Percentiles rank a stretch among this genome's conserved stretches.
Conservation (phyloP, 805 yeast species). For the Cyberlindnera nakhonratchasimensis region DNA sequence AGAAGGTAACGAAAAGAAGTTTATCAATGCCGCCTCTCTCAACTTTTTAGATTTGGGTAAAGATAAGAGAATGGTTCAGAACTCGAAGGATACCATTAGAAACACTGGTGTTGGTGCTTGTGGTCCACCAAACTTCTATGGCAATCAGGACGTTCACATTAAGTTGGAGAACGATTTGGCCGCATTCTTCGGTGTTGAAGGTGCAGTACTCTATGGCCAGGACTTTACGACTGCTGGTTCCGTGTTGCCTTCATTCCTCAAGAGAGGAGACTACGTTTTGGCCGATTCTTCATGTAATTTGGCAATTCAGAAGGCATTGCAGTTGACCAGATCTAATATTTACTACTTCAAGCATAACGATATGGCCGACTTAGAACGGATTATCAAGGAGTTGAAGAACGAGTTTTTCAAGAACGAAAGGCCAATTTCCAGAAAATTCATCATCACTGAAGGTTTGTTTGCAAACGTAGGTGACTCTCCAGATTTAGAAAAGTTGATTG, state of each 20-base stretch:
- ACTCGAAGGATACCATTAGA: conserved; percentile 56
- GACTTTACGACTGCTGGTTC: conserved; percentile 84
- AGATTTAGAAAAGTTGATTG: conserved; percentile 62
- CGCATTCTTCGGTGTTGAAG: conserved; percentile 69
- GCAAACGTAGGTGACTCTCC: conserved; percentile 79
- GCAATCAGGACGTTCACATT: conserved; percentile 88
- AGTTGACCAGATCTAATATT: conserved; percentile 81
- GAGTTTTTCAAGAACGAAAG: conserved; percentile 38
- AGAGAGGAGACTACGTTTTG: conserved; percentile 89
- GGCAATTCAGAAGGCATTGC: conserved; percentile 82
- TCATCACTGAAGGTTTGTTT: conserved; percentile 88
- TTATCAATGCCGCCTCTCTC: conserved; percentile 64
- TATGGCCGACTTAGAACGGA: conserved; percentile 71
- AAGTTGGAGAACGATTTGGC: conserved; percentile 75
- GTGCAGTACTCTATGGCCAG: conserved; percentile 86
- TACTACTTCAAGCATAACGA: conserved; percentile 79
- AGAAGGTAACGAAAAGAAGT: conserved; percentile 31
- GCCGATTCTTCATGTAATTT: conserved; percentile 78
- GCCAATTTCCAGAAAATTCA: conserved; percentile 85
- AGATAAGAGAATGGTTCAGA: conserved; percentile 42
- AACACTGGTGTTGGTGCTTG: conserved; percentile 95
- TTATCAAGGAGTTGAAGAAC: conserved; percentile 46
- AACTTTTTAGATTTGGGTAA: conserved; percentile 68
- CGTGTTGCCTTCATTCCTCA: conserved; percentile 88
- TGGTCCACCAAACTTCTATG: conserved; percentile 97